A percentile compares a stretch with the other conserved stretches of the same genome.
Conservation (phyloP, 140 eudicot genomes). For the Erigeron philadelphicus region DNA sequence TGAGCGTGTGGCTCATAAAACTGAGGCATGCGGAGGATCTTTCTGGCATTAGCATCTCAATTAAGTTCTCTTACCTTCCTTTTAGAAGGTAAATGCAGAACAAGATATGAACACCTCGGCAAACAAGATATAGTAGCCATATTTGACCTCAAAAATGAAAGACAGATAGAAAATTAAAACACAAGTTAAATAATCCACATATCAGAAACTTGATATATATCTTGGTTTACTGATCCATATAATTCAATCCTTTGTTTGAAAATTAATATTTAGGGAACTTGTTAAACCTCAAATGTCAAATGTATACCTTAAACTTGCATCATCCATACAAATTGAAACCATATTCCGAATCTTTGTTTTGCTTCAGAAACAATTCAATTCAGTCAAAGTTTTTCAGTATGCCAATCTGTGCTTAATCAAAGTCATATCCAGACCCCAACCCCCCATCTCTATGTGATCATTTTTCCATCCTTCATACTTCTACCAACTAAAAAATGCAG, state of each 20-base stretch:
- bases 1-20: too few relatives aligned
- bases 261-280: constrained; percentile 1
- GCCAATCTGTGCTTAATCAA: constrained; percentile 11
- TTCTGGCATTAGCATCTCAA: too few relatives aligned
- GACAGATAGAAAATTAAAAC: too few relatives aligned
- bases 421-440: not conserved
- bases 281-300: constrained; percentile 5
- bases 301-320: constrained; percentile 18
- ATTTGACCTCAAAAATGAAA: too few relatives aligned
- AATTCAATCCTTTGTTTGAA: not conserved
- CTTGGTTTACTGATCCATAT: not conserved
- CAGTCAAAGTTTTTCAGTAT: constrained; percentile 21
- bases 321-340: constrained; percentile 13
- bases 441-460: not conserved
- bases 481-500: constrained; percentile 4
- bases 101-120: too few relatives aligned
- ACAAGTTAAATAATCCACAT: not conserved
- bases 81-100: too few relatives aligned
- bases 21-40: too few relatives aligned
- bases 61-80: too few relatives aligned
- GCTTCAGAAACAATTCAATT: constrained; percentile 21
- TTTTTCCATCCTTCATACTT: constrained; percentile 10
- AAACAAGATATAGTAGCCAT: too few relatives aligned
- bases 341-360: constrained; percentile 13
- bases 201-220: not conserved